Evolutionary conservation across 108 stramenopile genomes (phyloP), one percentile per base, ranked within the genome.

Genomic region (Nannochloropsis oceanica): DNA sequence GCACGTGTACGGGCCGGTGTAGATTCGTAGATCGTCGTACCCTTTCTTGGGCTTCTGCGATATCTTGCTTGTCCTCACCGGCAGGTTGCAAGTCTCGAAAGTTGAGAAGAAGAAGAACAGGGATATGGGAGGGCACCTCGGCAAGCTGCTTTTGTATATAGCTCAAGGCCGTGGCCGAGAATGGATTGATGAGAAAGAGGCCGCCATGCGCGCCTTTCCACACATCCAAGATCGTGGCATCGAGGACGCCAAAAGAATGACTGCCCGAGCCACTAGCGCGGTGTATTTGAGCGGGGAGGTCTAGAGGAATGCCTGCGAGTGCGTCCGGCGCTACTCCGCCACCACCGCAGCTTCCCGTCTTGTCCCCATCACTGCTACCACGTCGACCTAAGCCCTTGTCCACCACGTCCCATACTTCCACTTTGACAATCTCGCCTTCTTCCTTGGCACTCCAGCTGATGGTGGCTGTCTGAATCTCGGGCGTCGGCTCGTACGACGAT

Each of bases 391-490:
- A 86, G 20, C 87, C 87, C 25, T 86, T 79, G 87, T 90, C 87
- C 13, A 90, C 89, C 8, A 90, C 88, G 79, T 90, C 89, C 89
- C 89, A 90, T 44, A 89, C 84, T 43, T 88, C 88, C 14, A 90
- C 88, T 44, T 90, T 90, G 42, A 90, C 87, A 20, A 89, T 44
- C n/a, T 88, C 89, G 11, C 43, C 85, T 42, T 27, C 83, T n/a
- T 34, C 46, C 43, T 86, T 85, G 85, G 79, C 85, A 14, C 24
- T 44, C 89, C 89, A 90, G 26, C 86, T 86, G 43, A 90, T 90
- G 24, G 84, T 88, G 25, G 83, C 86, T 11, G 89, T 86, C 42
- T 89, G 82, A 42, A 90, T 88, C 80, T 90, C 89, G 44, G 43
- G 86, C 82, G 88, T 90, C n/a, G 89, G 88, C 42, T 27, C 84